Evolutionary conservation across 2,329 filamentous ascomycete species (phyloP).

Genomic region (Laburnicola sp.): DNA sequence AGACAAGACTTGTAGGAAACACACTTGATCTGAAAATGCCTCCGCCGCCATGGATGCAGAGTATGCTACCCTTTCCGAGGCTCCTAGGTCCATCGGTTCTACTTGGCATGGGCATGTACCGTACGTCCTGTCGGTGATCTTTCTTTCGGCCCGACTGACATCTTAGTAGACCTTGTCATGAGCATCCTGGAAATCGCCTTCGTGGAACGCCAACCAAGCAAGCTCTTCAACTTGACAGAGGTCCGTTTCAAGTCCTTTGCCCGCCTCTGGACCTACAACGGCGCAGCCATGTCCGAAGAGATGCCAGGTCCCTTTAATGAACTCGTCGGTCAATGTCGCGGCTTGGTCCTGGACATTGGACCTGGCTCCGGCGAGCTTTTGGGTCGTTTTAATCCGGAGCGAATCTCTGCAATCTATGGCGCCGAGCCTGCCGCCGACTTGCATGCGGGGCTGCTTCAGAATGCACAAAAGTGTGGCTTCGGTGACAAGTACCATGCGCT

Average conservation of each 20-base stretch:
- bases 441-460: slow-evolving; percentile 49
- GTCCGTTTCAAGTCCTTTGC: slow-evolving; percentile 41
- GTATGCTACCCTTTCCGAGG: slow-evolving; percentile 21
- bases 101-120: slow-evolving; percentile 30
- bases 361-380: slow-evolving; percentile 59
- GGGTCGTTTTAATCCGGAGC: slow-evolving; percentile 47
- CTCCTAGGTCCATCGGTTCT: slow-evolving; percentile 36
- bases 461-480: slow-evolving; percentile 49
- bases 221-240: slow-evolving; percentile 34
- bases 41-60: slow-evolving; percentile 18
- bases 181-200: slow-evolving; percentile 38
- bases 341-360: slow-evolving; percentile 45
- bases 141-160: neutral
- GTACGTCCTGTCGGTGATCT: slow-evolving; percentile 16
- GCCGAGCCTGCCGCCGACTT: slow-evolving; percentile 57
- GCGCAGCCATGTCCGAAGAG: slow-evolving; percentile 41
- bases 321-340: slow-evolving; percentile 34
- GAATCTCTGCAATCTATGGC: slow-evolving; percentile 56
- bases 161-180: slow-evolving; percentile 38
- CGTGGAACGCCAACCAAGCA: slow-evolving; percentile 29
- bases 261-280: slow-evolving; percentile 42
- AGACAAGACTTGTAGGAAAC: too few species aligned
- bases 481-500: slow-evolving; percentile 55
- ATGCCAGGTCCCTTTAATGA: slow-evolving; percentile 38
- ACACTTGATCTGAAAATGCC: neutral